Percentiles rank a stretch among this genome's conserved stretches.
phyloP scores from a whole-genome alignment of 2,329 filamentous ascomycete genomes.

The Cryphonectria japonica region DNA sequence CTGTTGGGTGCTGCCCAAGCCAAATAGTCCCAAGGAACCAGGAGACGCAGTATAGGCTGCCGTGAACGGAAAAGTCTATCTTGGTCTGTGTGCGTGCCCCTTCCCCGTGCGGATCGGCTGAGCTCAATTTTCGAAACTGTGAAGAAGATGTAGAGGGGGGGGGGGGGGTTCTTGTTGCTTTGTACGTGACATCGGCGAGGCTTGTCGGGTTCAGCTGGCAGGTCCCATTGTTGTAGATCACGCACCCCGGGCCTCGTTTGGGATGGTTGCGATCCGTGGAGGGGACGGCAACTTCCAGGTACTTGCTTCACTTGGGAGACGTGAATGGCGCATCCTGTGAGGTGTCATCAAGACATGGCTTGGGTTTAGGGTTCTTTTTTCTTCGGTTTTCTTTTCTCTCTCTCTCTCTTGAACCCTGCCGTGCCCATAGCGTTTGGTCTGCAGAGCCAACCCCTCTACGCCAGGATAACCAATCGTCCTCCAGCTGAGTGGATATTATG shows the following conservation, averaged over 20 bases:
- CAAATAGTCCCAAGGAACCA: not conserved
- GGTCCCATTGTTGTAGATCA: not conserved
- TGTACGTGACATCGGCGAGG: not conserved
- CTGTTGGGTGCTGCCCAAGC: not conserved
- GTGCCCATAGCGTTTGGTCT: no score
- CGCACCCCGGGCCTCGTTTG: not conserved
- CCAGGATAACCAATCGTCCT: no score
- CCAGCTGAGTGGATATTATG: no score
- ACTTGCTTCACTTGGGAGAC: no score
- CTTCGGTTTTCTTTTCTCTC: no score
- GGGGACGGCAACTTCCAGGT: not conserved
- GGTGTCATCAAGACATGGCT: not conserved
- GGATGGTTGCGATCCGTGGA: not conserved
- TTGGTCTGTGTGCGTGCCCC: not conserved
- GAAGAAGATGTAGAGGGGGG: no score
- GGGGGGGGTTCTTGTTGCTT: not conserved
- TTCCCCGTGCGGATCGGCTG: not conserved
- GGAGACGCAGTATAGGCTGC: not conserved
- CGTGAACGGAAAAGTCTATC: not conserved
- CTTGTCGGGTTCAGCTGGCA: not conserved
- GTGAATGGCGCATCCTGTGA: not conserved
- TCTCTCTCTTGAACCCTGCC: no score
- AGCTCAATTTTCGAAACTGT: not conserved
- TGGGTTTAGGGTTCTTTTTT: no score
- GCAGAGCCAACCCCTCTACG: no score